Base-by-base conservation (phyloP, 352 stramenopile genomes). In the Aphanomyces astaci region DNA sequence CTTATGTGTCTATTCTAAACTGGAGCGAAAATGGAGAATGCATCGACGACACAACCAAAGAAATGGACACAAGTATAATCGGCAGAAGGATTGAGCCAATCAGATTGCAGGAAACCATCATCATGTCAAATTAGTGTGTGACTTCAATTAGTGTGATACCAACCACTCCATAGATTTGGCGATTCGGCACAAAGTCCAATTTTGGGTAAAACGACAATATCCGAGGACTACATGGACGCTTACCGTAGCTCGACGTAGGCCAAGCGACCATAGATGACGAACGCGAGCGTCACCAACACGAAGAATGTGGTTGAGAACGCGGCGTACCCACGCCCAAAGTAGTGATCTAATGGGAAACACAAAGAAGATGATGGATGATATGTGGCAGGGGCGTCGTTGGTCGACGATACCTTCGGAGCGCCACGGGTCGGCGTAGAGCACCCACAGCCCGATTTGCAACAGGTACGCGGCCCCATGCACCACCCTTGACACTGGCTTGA, bases 171-270 rank as follows among this genome's bases (percentile, higher is more conserved):
- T n/a, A n/a, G n/a, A n/a, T n/a, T n/a, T n/a, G n/a, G n/a, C n/a
- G n/a, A n/a, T n/a, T n/a, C n/a, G n/a, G n/a, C n/a, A n/a, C n/a
- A n/a, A n/a, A n/a, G n/a, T n/a, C n/a, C n/a, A n/a, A n/a, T n/a
- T n/a, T n/a, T n/a, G n/a, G n/a, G n/a, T 54, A 54, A 33, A 19
- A 46, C 4, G 62, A 39, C n/a, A 40, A 55, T 24, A 36, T 27
- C 33, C 28, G 4, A 56, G 3, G 27, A 53, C n/a, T 17, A 71
- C 19, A 24, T 36, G 28, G 3, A 7, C 19, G 43, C 72, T 36
- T 70, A 90, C 84, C 85, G 66, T 7, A 95, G 71, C 68, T 95
- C 84, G 36, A 86, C 73, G 71, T 93, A 95, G 0, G 87, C 87
- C n/a, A 88, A 81, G 28, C 87, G 75, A 3, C 79, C 84, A 60